A percentile compares a stretch with the other conserved stretches of the same genome.
phyloP scores from a whole-genome alignment of 2,329 filamentous ascomycete species.

The Basipetospora chlamydospora region DNA sequence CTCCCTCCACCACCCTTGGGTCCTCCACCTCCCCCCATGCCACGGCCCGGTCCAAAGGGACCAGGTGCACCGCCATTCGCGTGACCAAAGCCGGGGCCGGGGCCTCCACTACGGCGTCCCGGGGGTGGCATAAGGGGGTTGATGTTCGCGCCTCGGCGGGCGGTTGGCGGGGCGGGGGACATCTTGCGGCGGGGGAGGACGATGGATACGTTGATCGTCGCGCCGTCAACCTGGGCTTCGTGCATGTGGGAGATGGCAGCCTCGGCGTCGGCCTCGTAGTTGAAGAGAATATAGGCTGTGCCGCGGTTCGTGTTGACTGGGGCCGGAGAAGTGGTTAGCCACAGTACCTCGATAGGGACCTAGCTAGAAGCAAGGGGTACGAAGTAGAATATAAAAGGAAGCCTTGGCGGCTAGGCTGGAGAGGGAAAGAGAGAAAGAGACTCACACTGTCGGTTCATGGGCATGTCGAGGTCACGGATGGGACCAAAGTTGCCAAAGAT shows the following conservation, averaged over 20 bases:
- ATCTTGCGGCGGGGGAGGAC: constrained; percentile 74
- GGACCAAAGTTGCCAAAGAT: constrained; percentile 83
- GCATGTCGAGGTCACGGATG: constrained; percentile 78
- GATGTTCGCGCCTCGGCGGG: constrained; percentile 47
- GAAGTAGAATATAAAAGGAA: constrained; percentile 7
- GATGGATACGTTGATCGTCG: constrained; percentile 72
- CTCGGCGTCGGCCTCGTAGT: constrained; percentile 65
- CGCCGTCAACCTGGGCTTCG: constrained; percentile 83
- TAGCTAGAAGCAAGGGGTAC: neutral
- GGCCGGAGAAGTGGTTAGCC: neutral
- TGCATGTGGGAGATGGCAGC: constrained; percentile 92
- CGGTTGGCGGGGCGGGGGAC: constrained; percentile 61
- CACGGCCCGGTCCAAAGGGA: constrained; percentile 20
- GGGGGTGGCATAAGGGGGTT: constrained; percentile 35
- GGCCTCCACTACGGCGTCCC: constrained; percentile 10
- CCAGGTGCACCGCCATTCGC: too few species aligned
- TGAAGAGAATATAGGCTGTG: constrained; percentile 82
- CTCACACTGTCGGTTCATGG: constrained; percentile 74
- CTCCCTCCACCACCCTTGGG: constrained; percentile 19
- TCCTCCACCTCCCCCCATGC: constrained; percentile 18
- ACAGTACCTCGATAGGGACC: neutral
- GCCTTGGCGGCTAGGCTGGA: neutral
- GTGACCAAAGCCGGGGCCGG: constrained; percentile 14
- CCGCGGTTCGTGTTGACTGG: constrained; percentile 79
- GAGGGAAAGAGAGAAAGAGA: neutral